Evolutionary conservation across 2,329 filamentous ascomycete genomes (phyloP), one percentile per base, ranked within the genome.

Genomic region (Aspergillus fischeri): DNA sequence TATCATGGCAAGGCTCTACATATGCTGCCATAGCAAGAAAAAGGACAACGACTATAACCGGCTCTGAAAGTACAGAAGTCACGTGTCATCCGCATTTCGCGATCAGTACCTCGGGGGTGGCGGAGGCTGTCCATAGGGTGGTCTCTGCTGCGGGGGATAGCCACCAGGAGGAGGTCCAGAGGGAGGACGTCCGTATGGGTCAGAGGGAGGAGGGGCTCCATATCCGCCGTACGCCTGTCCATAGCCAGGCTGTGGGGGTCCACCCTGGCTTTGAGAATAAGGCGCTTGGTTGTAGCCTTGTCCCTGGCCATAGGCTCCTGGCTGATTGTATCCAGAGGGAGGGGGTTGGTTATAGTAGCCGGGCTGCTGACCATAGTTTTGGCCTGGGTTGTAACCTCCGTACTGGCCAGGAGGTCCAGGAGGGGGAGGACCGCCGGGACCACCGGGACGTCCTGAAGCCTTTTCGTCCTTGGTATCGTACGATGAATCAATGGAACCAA

Each of bases 391-490:
- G 51, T 60, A 69, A 14, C 62, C 72, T 48, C 75, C 73, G 55
- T 76, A 75, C 45, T 72, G 71, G 21, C 74, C 73, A 35, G 71
- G 67, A 54, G 73, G 71, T 17, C 58, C 57, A 44, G 60, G 57
- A 42, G 62, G 49, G 29, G 66, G 69, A 48, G 57, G 32, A 6
- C 56, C 59, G 8, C 54, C 27, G 20, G 65, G 60, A 53, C 64
- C 69, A 42, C 60, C 58, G 35, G 70, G 58, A 25, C 71, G 70
- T 25, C 71, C 71, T 60, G 75, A 75, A 5, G 72, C 70, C 70
- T 84, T 84, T 71, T 88, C 86, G 61, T 88, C 85, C 70, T 87
- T 85, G 64, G 78, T 80, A 62, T 88, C 85, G 63, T 88, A 88
- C 21, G 83, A 84, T 25, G 80, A 77, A 66, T 89, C 86, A 66